These are phyloP conservation scores for Monilinia vaccinii-corymbosi DNA, from an alignment of 2,329 filamentous ascomycete genomes.

Conservation along the genomic window DNA sequence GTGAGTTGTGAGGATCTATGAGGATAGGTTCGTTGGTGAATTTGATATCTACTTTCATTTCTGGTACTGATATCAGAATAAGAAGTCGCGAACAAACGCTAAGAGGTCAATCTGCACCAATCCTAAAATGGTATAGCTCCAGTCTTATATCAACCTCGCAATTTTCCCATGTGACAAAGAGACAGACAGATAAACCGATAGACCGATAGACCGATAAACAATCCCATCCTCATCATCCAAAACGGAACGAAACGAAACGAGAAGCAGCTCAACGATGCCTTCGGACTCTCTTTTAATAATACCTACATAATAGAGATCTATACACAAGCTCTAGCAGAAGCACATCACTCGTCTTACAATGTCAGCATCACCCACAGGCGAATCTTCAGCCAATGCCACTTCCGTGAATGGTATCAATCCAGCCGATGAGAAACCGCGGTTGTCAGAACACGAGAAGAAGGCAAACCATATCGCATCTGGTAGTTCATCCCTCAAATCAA, in stretches of 20 bases:
- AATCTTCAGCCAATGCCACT: conserved; percentile 24
- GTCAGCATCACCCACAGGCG: conserved; percentile 21
- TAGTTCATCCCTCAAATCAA: conserved; percentile 7
- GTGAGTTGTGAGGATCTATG: too few species aligned
- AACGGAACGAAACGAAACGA: too few species aligned
- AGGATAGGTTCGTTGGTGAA: neutral
- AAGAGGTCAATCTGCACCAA: neutral
- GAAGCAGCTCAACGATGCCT: neutral
- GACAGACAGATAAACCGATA: neutral
- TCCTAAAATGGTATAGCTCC: conserved; percentile 1
- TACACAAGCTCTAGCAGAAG: conserved; percentile 7
- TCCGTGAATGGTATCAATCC: conserved; percentile 20
- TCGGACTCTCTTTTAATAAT: conserved; percentile 1
- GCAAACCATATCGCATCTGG: conserved; percentile 61
- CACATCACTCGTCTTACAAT: conserved; percentile 10
- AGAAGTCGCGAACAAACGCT: neutral
- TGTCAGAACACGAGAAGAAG: conserved; percentile 64
- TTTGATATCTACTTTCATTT: too few species aligned
- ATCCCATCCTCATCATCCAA: neutral
- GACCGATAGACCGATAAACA: neutral
- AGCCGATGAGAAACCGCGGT: conserved; percentile 46
- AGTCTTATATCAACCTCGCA: neutral
- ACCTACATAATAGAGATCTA: neutral
- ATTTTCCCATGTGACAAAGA: conserved; percentile 4
- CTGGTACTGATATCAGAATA: neutral